A percentile compares a stretch with the other conserved stretches of the same genome.
phyloP scores from a whole-genome alignment of 805 yeast species.

The Kazachstania bromeliacearum region DNA sequence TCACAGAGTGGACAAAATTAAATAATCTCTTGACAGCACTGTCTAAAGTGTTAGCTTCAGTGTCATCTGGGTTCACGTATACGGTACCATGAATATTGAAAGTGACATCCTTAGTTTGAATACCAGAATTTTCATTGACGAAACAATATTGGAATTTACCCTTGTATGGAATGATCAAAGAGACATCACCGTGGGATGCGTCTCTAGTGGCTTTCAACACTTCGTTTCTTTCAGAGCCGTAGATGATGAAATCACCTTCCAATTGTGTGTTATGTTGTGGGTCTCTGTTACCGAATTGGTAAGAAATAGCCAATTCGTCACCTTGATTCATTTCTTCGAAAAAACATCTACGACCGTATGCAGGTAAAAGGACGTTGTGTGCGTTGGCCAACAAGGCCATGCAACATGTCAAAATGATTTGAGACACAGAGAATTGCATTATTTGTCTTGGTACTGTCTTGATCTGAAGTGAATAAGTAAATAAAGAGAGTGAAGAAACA shows the following conservation, averaged over 20 bases:
- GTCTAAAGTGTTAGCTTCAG: slow-evolving; percentile 71
- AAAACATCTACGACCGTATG: slow-evolving; percentile 82
- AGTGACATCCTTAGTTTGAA: slow-evolving; percentile 79
- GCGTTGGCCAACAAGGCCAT: slow-evolving; percentile 34
- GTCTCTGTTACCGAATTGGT: slow-evolving; percentile 90
- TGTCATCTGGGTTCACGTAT: slow-evolving; percentile 70
- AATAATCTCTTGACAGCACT: slow-evolving; percentile 68
- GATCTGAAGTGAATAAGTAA: too few relatives aligned
- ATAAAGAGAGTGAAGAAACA: too few relatives aligned
- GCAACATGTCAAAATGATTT: slow-evolving; percentile 4
- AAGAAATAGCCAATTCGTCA: slow-evolving; percentile 79
- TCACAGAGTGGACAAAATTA: slow-evolving; percentile 73
- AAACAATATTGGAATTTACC: slow-evolving; percentile 88
- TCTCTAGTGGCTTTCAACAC: slow-evolving; percentile 41
- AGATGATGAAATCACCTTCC: slow-evolving; percentile 55
- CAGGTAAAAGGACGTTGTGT: slow-evolving; percentile 74
- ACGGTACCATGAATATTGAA: slow-evolving; percentile 92
- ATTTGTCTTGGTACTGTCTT: too few relatives aligned
- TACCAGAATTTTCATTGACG: slow-evolving; percentile 68
- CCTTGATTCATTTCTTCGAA: slow-evolving; percentile 72
- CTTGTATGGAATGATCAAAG: slow-evolving; percentile 49
- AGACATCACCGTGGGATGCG: slow-evolving; percentile 73
- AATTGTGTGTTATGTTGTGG: slow-evolving; percentile 58
- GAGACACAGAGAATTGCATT: slow-evolving; percentile 1
- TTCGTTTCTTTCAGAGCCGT: slow-evolving; percentile 34